Percentiles rank a stretch among this genome's conserved stretches.
Conservation (phyloP, 192 early-diverging fungal species). For the Coemansia sp. region DNA sequence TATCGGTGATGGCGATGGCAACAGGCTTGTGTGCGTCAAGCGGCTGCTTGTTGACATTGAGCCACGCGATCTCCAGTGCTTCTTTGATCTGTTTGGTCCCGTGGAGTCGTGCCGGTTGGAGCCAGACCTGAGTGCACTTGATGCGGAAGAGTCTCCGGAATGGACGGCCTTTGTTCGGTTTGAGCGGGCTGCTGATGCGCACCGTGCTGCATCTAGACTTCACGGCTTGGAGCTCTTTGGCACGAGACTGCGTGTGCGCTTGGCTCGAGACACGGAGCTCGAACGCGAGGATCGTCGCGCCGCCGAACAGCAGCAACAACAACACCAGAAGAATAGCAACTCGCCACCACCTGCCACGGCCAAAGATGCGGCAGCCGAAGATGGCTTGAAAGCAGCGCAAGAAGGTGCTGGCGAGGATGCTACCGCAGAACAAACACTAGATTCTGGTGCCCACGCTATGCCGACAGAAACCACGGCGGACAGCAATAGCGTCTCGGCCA, state of each 20-base stretch:
- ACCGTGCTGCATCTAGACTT: slow-evolving; percentile 76
- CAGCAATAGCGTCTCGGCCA: neutral
- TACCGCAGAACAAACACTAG: no score
- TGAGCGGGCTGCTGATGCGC: slow-evolving; percentile 68
- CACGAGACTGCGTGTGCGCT: slow-evolving; percentile 31
- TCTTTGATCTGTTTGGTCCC: slow-evolving; percentile 83
- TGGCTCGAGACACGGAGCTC: slow-evolving; percentile 31
- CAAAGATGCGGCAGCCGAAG: slow-evolving; percentile 4
- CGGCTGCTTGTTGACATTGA: slow-evolving; percentile 66
- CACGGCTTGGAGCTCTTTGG: slow-evolving; percentile 84
- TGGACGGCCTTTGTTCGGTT: slow-evolving; percentile 66
- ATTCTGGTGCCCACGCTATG: neutral
- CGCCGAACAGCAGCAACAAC: slow-evolving; percentile 2
- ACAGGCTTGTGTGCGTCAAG: slow-evolving; percentile 63
- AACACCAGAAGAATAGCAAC: neutral
- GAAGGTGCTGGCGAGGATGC: no score
- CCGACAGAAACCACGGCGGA: neutral
- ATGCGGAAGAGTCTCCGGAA: slow-evolving; percentile 70
- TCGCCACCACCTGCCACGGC: neutral
- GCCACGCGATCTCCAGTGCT: slow-evolving; percentile 70
- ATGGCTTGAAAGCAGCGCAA: neutral
- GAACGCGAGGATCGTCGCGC: slow-evolving; percentile 28
- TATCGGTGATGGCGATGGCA: neutral
- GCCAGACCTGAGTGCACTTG: slow-evolving; percentile 64
- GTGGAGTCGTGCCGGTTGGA: slow-evolving; percentile 83